Conservation (phyloP, 2,329 filamentous ascomycete genomes). For the Aspergillus candidus region DNA sequence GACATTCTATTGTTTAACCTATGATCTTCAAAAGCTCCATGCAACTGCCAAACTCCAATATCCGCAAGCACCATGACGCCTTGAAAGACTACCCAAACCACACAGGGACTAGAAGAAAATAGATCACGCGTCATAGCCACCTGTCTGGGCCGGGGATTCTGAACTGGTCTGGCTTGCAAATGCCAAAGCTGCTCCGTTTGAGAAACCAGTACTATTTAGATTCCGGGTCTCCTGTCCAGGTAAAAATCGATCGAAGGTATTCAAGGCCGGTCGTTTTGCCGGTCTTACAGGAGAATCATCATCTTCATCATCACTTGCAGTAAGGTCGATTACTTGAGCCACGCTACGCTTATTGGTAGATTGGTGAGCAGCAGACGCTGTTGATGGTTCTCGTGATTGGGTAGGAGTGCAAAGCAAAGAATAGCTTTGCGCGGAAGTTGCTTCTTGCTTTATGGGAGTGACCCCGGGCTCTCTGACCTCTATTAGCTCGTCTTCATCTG, state of each 20-base stretch:
- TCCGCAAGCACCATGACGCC: slow-evolving; percentile 15
- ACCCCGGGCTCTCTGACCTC: slow-evolving; percentile 41
- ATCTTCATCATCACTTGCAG: slow-evolving; percentile 47
- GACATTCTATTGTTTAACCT: slow-evolving; percentile 3
- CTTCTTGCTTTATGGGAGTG: slow-evolving; percentile 35
- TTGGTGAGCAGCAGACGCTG: slow-evolving; percentile 29
- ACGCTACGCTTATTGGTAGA: slow-evolving; percentile 44
- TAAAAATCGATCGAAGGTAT: slow-evolving; percentile 16
- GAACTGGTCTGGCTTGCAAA: slow-evolving; percentile 14
- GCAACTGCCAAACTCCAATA: slow-evolving; percentile 4
- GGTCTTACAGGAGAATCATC: slow-evolving; percentile 40
- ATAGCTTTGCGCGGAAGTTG: slow-evolving; percentile 15
- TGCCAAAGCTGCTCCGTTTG: slow-evolving; percentile 16
- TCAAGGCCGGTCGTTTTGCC: slow-evolving; percentile 28
- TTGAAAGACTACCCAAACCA: slow-evolving; percentile 12
- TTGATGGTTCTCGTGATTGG: slow-evolving; percentile 35
- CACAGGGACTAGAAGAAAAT: neutral
- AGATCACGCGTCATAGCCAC: slow-evolving; percentile 13
- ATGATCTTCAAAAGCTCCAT: slow-evolving; percentile 1
- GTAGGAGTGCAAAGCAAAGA: slow-evolving; percentile 29
- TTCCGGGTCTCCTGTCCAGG: slow-evolving; percentile 18
- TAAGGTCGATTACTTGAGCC: slow-evolving; percentile 50
- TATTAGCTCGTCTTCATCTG: slow-evolving; percentile 47
- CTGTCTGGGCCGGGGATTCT: slow-evolving; percentile 7
- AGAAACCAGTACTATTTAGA: slow-evolving; percentile 15